Conservation (phyloP, 305 asterid genomes). For the Petunia hybrid region DNA sequence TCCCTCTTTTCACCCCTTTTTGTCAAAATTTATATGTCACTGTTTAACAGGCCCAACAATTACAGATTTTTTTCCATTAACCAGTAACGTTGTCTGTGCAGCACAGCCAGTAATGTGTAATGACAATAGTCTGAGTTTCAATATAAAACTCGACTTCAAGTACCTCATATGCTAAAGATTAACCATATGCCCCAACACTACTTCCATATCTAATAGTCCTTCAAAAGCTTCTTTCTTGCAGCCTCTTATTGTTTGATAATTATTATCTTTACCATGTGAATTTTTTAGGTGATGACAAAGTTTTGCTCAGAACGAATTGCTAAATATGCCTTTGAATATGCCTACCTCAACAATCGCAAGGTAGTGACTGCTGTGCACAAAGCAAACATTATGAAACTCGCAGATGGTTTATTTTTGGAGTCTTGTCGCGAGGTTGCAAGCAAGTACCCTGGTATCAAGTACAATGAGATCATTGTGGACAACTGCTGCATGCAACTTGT, state of each 20-base stretch:
- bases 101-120: not conserved
- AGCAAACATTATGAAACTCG: conserved; percentile 98
- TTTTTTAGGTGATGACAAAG: conserved; percentile 90
- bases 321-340: conserved; percentile 95
- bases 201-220: not conserved
- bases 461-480: conserved; percentile 93
- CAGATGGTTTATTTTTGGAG: conserved; percentile 93
- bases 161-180: not conserved
- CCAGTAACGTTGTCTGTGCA: not conserved
- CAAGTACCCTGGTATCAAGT: conserved; percentile 87
- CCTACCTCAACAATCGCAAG: conserved; percentile 96
- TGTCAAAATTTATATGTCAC: not conserved
- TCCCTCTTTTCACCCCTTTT: not conserved
- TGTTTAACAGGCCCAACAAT: not conserved
- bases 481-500: conserved; percentile 99
- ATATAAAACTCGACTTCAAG: not conserved
- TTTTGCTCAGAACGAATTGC: conserved; percentile 98
- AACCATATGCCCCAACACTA: not conserved
- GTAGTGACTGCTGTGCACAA: conserved; percentile 96
- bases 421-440: conserved; percentile 97
- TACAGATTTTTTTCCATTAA: not conserved
- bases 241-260: conserved; percentile 38
- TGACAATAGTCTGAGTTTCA: not conserved
- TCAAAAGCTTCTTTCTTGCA: not conserved
- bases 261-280: conserved; percentile 26